Evolutionary conservation across 129 eudicot species (phyloP).

Genomic region (Calendula officinalis): DNA sequence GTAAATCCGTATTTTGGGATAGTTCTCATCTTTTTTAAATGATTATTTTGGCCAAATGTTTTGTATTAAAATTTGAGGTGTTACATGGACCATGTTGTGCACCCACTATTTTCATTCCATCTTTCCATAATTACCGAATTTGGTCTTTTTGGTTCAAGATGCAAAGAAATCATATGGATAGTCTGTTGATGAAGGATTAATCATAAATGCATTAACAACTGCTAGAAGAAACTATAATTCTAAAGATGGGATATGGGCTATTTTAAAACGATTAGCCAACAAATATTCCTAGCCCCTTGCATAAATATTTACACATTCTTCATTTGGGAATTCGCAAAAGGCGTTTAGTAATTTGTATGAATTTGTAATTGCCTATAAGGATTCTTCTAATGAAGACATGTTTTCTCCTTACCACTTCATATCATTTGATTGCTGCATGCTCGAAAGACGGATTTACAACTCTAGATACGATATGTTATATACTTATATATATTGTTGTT

Average conservation of each 20-base stretch:
- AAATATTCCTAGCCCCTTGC: slow-evolving; percentile 66
- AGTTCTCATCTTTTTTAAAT: too few species aligned
- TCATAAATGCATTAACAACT: slow-evolving; percentile 68
- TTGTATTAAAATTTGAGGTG: too few species aligned
- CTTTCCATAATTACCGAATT: too few species aligned
- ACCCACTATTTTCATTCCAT: too few species aligned
- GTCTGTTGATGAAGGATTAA: slow-evolving; percentile 75
- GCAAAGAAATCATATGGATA: too few species aligned
- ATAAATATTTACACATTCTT: slow-evolving; percentile 74
- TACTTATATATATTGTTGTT: too few species aligned
- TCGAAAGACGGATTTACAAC: slow-evolving; percentile 62
- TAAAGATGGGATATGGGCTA: slow-evolving; percentile 73
- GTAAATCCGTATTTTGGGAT: too few species aligned
- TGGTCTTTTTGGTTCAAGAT: too few species aligned
- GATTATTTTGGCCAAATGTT: too few species aligned
- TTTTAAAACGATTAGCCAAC: slow-evolving; percentile 73
- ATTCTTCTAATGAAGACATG: slow-evolving; percentile 48
- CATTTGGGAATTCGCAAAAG: slow-evolving; percentile 53
- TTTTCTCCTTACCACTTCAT: slow-evolving; percentile 76
- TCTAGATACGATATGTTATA: slow-evolving; percentile 74
- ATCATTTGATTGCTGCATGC: slow-evolving; percentile 85
- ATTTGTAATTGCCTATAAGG: slow-evolving; percentile 54
- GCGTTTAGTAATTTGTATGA: slow-evolving; percentile 79
- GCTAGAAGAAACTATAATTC: slow-evolving; percentile 67
- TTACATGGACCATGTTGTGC: too few species aligned